Base-by-base conservation (phyloP, 306 rosid genomes). In the Malus fusca region DNA sequence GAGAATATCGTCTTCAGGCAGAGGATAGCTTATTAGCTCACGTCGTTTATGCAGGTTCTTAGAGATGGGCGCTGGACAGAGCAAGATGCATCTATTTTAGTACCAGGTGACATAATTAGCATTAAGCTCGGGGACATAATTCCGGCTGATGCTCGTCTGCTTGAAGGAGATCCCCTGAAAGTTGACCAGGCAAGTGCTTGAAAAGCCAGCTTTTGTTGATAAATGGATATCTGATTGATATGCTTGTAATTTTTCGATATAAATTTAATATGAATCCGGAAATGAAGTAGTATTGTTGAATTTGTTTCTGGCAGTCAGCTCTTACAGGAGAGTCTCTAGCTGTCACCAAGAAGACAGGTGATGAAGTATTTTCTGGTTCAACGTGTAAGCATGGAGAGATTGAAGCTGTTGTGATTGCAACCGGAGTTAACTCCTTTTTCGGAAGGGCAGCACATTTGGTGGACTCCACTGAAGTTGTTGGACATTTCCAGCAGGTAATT, bases 61-160 rank as follows among this genome's bases (percentile, higher is more conserved):
- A 84, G 96, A 87, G 93, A 90, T 72, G 93, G 89, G 44, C 92
- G 80, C 81, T 92, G 97, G 96, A 89, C 90, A 85, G 97, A 90
- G 82, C 80, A 85, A 85, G 97, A 92, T 65, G 97, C 97, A 63
- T 59, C 86, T 71, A 69, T 92, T 52, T 84, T 92, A 82, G 97
- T 92, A 56, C 97, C 97, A 15, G 97, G 97, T 74, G 97, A 92
- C 65, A 87, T 92, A 79, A 80, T 92, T 69, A 87, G 96, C 93
- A 88, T 92, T 78, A 92, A 90, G 79, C 88, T 92, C 19, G 97
- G 97, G 58, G 97, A 92, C 78, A 92, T 92, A 75, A 59, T 92
- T 83, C 97, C 97, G 10, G 96, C 97, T 26, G 97, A 92, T 88
- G 97, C 96, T 73, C 96, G 97, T 52, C 81, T 92, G 81, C 96